A percentile compares a stretch with the other conserved stretches of the same genome.
Evolutionary conservation across 1,284 basidiomycete species (phyloP).

Genomic region (Pyrrhoderma noxium): DNA sequence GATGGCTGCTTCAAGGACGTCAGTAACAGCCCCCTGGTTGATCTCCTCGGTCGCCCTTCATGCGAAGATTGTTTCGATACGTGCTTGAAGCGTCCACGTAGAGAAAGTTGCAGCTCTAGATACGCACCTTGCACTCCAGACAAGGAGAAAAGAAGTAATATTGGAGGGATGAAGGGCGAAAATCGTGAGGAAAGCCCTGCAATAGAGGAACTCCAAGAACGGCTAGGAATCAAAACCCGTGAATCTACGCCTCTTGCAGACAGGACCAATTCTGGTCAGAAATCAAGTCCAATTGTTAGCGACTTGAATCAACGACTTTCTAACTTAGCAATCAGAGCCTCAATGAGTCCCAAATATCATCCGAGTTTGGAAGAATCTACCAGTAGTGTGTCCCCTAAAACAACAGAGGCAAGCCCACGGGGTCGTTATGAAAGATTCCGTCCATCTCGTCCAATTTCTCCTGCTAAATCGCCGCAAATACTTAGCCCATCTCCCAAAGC

Average conservation of each 20-base stretch:
- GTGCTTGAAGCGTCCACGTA: slow-evolving; percentile 44
- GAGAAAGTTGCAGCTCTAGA: slow-evolving; percentile 30
- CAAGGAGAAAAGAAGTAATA: slow-evolving; percentile 29
- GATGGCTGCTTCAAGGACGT: slow-evolving; percentile 64
- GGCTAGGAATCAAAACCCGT: slow-evolving; percentile 49
- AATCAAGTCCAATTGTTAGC: slow-evolving; percentile 5
- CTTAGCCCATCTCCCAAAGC: slow-evolving; percentile 9
- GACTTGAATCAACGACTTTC: slow-evolving; percentile 11
- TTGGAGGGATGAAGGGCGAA: slow-evolving; percentile 34
- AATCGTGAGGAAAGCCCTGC: slow-evolving; percentile 45
- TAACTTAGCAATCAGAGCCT: neutral
- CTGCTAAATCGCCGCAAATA: neutral
- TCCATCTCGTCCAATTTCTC: neutral
- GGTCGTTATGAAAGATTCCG: slow-evolving; percentile 17
- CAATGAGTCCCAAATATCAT: slow-evolving; percentile 1
- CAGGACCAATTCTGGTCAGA: neutral
- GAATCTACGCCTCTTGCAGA: slow-evolving; percentile 47
- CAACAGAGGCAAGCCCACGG: slow-evolving; percentile 10
- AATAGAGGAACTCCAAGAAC: slow-evolving; percentile 48
- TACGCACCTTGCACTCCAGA: slow-evolving; percentile 28
- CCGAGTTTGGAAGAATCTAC: neutral
- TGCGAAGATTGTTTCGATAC: slow-evolving; percentile 71
- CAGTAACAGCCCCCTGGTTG: slow-evolving; percentile 67
- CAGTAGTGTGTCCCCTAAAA: neutral
- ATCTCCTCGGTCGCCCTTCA: slow-evolving; percentile 69